Evolutionary conservation across 2,329 filamentous ascomycete genomes (phyloP).

Genomic region (Plenodomus tracheiphilus): DNA sequence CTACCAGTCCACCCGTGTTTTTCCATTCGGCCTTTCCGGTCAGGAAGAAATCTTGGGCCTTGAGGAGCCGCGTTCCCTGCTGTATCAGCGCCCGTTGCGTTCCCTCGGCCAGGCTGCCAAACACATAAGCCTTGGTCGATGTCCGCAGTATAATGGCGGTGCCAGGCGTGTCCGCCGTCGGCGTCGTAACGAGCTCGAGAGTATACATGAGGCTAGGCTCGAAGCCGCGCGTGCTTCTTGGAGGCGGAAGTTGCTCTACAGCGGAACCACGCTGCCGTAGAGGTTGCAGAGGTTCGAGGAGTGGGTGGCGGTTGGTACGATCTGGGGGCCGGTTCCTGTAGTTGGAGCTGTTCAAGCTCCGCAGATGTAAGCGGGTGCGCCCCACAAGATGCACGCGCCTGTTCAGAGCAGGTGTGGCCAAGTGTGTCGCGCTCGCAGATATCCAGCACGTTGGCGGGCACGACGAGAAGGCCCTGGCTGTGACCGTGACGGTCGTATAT

Average conservation of each 20-base stretch:
- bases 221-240: not conserved
- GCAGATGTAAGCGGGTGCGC: too few relatives aligned
- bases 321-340: too few relatives aligned
- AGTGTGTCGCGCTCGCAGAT: not conserved
- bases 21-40: slow-evolving; percentile 77
- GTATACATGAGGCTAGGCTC: slow-evolving; percentile 66
- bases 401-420: not conserved
- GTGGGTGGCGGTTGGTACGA: not conserved
- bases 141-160: slow-evolving; percentile 78
- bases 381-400: not conserved
- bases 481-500: not conserved
- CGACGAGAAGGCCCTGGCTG: not conserved
- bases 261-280: not conserved
- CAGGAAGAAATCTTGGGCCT: slow-evolving; percentile 78
- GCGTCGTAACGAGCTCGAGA: slow-evolving; percentile 76
- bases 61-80: slow-evolving; percentile 65
- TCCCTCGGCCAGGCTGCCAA: slow-evolving; percentile 82
- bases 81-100: slow-evolving; percentile 77
- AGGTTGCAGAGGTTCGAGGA: slow-evolving; percentile 13
- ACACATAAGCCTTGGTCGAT: slow-evolving; percentile 72
- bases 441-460: not conserved
- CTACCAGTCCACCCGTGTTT: slow-evolving; percentile 78
- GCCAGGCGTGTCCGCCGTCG: slow-evolving; percentile 85
- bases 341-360: too few relatives aligned
- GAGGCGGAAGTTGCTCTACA: too few relatives aligned